Evolutionary conservation across 768 basidiomycete species (phyloP).

Genomic region (Roridomyces roridus): DNA sequence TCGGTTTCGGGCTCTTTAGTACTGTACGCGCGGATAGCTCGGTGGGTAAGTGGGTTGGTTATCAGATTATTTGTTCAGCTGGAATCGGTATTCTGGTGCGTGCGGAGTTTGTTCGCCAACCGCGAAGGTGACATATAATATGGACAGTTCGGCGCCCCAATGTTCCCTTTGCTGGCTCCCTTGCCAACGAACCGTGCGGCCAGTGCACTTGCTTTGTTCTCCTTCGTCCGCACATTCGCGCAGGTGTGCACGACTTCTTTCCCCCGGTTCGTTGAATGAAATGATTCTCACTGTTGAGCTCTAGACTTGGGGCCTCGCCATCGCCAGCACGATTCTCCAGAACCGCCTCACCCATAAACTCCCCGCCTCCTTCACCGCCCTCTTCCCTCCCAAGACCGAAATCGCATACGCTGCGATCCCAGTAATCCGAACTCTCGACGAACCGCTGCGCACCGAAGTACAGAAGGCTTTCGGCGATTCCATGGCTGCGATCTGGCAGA

Average conservation of each 20-base stretch:
- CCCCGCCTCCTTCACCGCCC: neutral
- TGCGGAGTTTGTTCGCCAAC: neutral
- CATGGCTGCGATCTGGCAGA: slow-evolving; percentile 45
- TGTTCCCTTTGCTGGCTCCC: slow-evolving; percentile 46
- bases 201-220: slow-evolving; percentile 41
- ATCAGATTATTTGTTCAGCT: slow-evolving; percentile 26
- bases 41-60: slow-evolving; percentile 30
- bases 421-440: slow-evolving; percentile 22
- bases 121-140: too few species aligned
- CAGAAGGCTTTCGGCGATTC: slow-evolving; percentile 47
- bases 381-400: slow-evolving; percentile 1
- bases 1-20: slow-evolving; percentile 42
- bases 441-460: slow-evolving; percentile 35
- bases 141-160: slow-evolving; percentile 25
- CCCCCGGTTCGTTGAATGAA: too few species aligned
- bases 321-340: slow-evolving; percentile 40
- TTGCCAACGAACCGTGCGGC: slow-evolving; percentile 39
- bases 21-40: slow-evolving; percentile 29
- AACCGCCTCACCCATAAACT: slow-evolving; percentile 41
- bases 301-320: slow-evolving; percentile 24
- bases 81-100: slow-evolving; percentile 5
- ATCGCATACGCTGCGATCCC: slow-evolving; percentile 14
- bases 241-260: too few species aligned
- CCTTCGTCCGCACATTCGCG: slow-evolving; percentile 35
- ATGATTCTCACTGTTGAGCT: neutral